phyloP scores from a whole-genome alignment of 23 red algal species.

The Gracilaria caudata region DNA sequence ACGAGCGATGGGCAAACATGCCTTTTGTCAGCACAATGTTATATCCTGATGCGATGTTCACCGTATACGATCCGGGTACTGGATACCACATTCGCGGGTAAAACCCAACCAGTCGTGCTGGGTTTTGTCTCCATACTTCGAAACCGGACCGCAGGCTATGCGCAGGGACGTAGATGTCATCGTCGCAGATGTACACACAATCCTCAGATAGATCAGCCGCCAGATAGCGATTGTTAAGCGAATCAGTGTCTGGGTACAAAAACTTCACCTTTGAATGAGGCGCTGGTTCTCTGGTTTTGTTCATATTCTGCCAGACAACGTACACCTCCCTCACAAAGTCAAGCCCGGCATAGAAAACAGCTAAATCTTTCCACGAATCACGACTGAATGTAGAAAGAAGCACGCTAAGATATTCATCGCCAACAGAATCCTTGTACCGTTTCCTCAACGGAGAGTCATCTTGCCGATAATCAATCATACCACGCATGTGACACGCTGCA shows the following conservation, averaged over 20 bases:
- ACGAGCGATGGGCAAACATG: slow-evolving; percentile 80
- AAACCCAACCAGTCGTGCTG: slow-evolving; percentile 72
- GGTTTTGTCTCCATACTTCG: slow-evolving; percentile 77
- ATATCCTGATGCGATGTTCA: slow-evolving; percentile 59
- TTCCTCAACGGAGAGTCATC: slow-evolving; percentile 15
- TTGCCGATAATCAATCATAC: slow-evolving; percentile 27
- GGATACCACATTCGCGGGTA: slow-evolving; percentile 72
- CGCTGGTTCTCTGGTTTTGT: slow-evolving; percentile 31
- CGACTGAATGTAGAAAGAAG: slow-evolving; percentile 53
- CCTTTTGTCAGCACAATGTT: slow-evolving; percentile 88
- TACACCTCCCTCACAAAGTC: slow-evolving; percentile 75
- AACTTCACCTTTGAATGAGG: slow-evolving; percentile 53
- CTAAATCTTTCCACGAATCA: slow-evolving; percentile 39
- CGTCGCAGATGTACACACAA: slow-evolving; percentile 80
- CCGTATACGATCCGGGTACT: slow-evolving; percentile 32
- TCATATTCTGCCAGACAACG: slow-evolving; percentile 84
- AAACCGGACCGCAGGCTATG: slow-evolving; percentile 61
- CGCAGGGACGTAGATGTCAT: slow-evolving; percentile 79
- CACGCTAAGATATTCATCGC: slow-evolving; percentile 26
- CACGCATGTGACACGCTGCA: slow-evolving; percentile 58
- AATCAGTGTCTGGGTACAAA: slow-evolving; percentile 67
- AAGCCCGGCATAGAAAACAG: slow-evolving; percentile 33
- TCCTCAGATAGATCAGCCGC: slow-evolving; percentile 42
- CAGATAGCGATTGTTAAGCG: slow-evolving; percentile 88
- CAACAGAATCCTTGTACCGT: slow-evolving; percentile 32